Conservation (phyloP, 2,329 filamentous ascomycete species). For the Amesomyces nigricolor region DNA sequence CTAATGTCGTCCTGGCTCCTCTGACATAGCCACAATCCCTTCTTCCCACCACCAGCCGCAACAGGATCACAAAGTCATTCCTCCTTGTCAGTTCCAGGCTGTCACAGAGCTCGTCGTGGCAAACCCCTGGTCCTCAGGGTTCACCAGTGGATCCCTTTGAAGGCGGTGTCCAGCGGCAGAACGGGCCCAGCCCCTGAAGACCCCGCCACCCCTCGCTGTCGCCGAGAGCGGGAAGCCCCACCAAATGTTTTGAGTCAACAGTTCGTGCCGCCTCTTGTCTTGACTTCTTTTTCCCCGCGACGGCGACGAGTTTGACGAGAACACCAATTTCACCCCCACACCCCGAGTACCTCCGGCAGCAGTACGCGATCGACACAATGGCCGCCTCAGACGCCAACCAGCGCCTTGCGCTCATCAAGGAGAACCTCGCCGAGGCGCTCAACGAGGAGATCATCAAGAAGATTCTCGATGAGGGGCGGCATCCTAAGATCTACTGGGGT, state of each 20-base stretch:
- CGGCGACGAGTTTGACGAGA: neutral
- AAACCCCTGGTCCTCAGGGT: constrained; percentile 3
- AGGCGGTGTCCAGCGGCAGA: constrained; percentile 15
- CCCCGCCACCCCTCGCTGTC: constrained; percentile 14
- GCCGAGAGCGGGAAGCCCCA: constrained; percentile 13
- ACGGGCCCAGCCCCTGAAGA: neutral
- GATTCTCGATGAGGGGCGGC: constrained; percentile 63
- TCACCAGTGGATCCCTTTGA: neutral
- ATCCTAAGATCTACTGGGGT: constrained; percentile 82
- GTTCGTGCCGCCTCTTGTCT: constrained; percentile 2
- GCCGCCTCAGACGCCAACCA: constrained; percentile 32
- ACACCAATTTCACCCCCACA: neutral
- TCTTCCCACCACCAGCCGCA: too few species aligned
- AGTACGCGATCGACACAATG: constrained; percentile 12
- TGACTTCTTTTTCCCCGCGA: neutral
- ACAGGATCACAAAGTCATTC: too few species aligned
- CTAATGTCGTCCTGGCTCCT: too few species aligned
- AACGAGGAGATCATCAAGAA: constrained; percentile 79
- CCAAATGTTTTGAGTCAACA: constrained; percentile 18
- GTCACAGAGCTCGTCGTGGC: neutral
- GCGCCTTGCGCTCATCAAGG: constrained; percentile 62
- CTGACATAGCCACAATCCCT: too few species aligned
- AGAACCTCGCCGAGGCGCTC: constrained; percentile 75
- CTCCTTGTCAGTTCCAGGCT: too few species aligned
- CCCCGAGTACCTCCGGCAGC: neutral